phyloP scores from a whole-genome alignment of 768 basidiomycete genomes.

The Jaapia argillacea region DNA sequence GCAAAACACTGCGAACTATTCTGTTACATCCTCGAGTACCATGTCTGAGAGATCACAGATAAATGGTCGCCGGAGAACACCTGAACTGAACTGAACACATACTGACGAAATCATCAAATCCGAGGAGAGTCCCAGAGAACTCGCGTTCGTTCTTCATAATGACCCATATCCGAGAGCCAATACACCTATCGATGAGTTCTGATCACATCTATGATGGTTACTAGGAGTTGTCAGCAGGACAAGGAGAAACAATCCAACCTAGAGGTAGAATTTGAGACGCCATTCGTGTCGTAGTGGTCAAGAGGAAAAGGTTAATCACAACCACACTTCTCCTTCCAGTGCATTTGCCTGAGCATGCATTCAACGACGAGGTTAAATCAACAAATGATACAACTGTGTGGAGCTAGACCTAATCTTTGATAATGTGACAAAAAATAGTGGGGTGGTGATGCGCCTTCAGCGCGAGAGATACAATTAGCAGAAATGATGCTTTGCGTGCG shows the following conservation, averaged over 20 bases:
- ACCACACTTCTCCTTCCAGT: too few species aligned
- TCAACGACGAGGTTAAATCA: too few species aligned
- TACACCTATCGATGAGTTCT: constrained; percentile 97
- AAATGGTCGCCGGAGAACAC: not conserved
- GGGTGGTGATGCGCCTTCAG: not conserved
- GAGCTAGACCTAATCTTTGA: too few species aligned
- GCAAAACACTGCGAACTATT: constrained; percentile 56
- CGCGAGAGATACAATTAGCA: not conserved
- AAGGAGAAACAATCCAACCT: constrained; percentile 30
- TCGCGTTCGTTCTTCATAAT: constrained; percentile 97
- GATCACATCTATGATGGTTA: constrained; percentile 4
- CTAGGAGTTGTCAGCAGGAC: not conserved
- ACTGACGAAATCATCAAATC: constrained; percentile 99
- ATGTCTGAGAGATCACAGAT: constrained; percentile 47
- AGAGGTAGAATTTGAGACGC: constrained; percentile 92
- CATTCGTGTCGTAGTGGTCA: too few species aligned
- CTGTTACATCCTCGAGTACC: constrained; percentile 93
- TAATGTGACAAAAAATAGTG: too few species aligned
- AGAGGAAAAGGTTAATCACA: too few species aligned
- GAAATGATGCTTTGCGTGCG: not conserved
- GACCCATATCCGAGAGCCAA: constrained; percentile 95
- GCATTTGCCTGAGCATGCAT: too few species aligned
- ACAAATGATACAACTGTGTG: too few species aligned
- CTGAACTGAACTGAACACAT: constrained; percentile 30
- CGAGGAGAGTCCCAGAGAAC: constrained; percentile 89